A percentile compares a stretch with the other conserved stretches of the same genome.
Conservation (phyloP, 768 basidiomycete species). For the Lyophyllum semitale region DNA sequence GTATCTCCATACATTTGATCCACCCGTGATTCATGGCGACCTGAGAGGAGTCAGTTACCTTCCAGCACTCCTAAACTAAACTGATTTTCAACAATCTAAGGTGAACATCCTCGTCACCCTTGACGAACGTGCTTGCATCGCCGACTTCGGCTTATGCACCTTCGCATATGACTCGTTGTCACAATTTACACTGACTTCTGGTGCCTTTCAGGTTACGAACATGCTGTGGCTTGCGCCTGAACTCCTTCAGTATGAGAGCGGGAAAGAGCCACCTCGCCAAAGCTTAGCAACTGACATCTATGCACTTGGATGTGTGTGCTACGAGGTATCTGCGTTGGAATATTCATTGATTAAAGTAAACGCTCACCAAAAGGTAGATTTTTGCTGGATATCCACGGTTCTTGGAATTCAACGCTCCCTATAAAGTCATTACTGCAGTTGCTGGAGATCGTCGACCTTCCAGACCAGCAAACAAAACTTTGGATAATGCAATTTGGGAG, state of each 20-base stretch:
- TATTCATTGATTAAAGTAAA: background rate
- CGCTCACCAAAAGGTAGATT: background rate
- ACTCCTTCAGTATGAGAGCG: conserved; percentile 3
- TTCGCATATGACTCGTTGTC: conserved; percentile 1
- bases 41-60: conserved; percentile 6
- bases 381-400: conserved; percentile 10
- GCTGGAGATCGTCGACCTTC: background rate
- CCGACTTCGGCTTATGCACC: conserved; percentile 13
- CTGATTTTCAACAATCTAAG: background rate
- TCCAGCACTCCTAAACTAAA: background rate
- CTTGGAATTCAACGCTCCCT: background rate
- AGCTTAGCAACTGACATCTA: conserved; percentile 10
- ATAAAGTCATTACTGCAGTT: conserved; percentile 3
- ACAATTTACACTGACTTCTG: conserved; percentile 7
- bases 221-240: conserved; percentile 13
- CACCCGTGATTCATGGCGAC: conserved; percentile 11
- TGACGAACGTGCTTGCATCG: conserved; percentile 10
- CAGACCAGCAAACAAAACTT: background rate
- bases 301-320: conserved; percentile 4
- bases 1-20: conserved; percentile 11
- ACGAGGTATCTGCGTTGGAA: background rate
- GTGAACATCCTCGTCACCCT: conserved; percentile 14
- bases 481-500: conserved; percentile 6
- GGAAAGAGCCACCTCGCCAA: conserved; percentile 1
- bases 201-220: background rate